Base-by-base conservation (phyloP, 129 eudicot species). In the Lactuca saligna region DNA sequence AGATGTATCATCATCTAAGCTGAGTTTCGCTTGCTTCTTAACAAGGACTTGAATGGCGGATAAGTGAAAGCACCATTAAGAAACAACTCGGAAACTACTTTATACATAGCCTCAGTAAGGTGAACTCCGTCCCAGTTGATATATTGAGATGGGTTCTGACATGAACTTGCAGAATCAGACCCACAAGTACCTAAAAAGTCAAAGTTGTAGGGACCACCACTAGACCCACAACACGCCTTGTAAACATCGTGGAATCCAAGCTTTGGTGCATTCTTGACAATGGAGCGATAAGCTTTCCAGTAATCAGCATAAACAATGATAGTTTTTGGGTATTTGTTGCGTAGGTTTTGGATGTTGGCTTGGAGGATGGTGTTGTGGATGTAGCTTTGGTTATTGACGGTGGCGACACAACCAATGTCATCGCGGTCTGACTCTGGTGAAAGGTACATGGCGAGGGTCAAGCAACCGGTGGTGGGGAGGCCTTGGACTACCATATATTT, bases 71-170 rank as follows among this genome's bases (percentile, higher is more conserved):
- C 29, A 10, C 89, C 96, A 7, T 70, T 64, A 6, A 88, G 68
- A 42, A 88, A 85, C 63, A 73, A 55, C 16, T 74, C 49, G 10
- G 89, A 79, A 76, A 88, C 62, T 20, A 44, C 85, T 69, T 73
- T 85, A 61, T 90, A 77, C 95, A 87, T 85, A 14, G 82, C 97
- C 74, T 90, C 97, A 3, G 95, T 90, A 15, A 87, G 79, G 66
- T 90, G 97, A 60, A 81, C 97, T 29, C 97, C 97, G 34, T 90
- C 97, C 97, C 97, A 90, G 3, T 90, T 90, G 55, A 90, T 46
- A 20, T 82, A 90, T 72, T 74, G 49, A 34, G 87, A 78, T 25
- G 95, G 95, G 57, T 81, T 13, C 4, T 74, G 32, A 44, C 97
- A 90, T n/a, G 95, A 68, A 31, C 35, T 68, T 0, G 95, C 58